A percentile compares a stretch with the other conserved stretches of the same genome.
Conservation (phyloP, 2,329 filamentous ascomycete species). For the Shiraia sp. region DNA sequence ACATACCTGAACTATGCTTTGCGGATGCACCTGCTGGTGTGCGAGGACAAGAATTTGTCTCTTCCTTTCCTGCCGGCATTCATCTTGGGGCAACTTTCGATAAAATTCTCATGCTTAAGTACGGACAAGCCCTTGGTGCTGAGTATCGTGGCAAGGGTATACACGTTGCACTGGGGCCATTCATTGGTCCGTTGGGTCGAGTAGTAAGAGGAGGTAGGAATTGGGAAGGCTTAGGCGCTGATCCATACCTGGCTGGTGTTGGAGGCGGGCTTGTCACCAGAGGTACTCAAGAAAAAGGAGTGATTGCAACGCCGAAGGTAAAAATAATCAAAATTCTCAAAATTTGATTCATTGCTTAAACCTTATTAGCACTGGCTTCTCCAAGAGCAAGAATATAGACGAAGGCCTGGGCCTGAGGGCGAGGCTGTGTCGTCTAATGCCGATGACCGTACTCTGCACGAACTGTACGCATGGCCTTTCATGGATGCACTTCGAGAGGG, state of each 20-base stretch:
- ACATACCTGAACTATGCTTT: constrained; percentile 45
- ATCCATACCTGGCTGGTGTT: constrained; percentile 65
- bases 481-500: constrained; percentile 63
- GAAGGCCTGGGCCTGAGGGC: constrained; percentile 46
- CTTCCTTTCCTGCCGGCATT: constrained; percentile 35
- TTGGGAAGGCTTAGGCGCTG: constrained; percentile 73
- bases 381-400: constrained; percentile 62
- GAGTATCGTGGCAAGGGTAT: constrained; percentile 74
- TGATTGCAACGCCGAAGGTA: constrained; percentile 28
- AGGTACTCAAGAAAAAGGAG: constrained; percentile 60
- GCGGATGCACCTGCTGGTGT: constrained; percentile 44
- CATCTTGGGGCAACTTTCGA: constrained; percentile 69
- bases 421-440: constrained; percentile 64
- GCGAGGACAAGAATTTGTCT: constrained; percentile 36
- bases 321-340: neutral
- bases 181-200: constrained; percentile 70
- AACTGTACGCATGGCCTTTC: constrained; percentile 70
- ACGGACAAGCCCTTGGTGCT: constrained; percentile 68
- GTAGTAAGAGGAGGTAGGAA: constrained; percentile 72
- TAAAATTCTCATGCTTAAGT: constrained; percentile 68
- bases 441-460: constrained; percentile 67
- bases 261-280: constrained; percentile 53
- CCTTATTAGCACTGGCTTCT: constrained; percentile 38
- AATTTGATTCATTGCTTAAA: no score
- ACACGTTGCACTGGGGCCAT: constrained; percentile 70